Evolutionary conservation across 202 grass and related monocot genomes (phyloP).

Genomic region (Miscanthus sacchariflorus): DNA sequence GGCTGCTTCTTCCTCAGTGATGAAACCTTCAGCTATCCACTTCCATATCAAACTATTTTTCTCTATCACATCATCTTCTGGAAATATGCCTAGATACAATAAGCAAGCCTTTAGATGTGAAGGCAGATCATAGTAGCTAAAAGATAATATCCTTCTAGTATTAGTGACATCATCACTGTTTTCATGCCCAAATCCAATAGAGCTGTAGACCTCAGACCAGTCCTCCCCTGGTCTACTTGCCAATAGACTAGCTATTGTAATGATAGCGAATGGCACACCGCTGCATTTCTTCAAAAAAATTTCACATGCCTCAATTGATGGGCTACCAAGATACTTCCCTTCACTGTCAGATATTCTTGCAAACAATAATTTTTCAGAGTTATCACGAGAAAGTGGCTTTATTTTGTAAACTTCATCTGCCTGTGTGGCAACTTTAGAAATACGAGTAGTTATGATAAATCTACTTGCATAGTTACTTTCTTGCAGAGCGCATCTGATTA

Average conservation of each 20-base stretch:
- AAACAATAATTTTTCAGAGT: background rate
- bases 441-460: background rate
- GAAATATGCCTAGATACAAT: background rate
- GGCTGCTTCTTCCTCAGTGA: background rate
- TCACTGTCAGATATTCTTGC: background rate
- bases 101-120: background rate
- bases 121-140: slow-evolving; percentile 8
- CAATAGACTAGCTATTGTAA: background rate
- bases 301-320: background rate
- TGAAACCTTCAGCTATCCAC: background rate
- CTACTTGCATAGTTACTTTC: background rate
- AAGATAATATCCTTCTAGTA: background rate
- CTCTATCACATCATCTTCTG: background rate
- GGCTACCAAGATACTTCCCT: background rate
- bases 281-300: background rate
- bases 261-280: background rate
- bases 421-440: background rate
- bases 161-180: background rate
- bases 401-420: background rate
- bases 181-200: background rate
- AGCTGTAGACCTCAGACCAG: background rate
- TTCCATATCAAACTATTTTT: background rate
- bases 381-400: background rate
- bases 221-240: background rate
- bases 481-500: background rate